Conservation (phyloP, 176 grass and related monocot species). For the Phoenix roebelenii region DNA sequence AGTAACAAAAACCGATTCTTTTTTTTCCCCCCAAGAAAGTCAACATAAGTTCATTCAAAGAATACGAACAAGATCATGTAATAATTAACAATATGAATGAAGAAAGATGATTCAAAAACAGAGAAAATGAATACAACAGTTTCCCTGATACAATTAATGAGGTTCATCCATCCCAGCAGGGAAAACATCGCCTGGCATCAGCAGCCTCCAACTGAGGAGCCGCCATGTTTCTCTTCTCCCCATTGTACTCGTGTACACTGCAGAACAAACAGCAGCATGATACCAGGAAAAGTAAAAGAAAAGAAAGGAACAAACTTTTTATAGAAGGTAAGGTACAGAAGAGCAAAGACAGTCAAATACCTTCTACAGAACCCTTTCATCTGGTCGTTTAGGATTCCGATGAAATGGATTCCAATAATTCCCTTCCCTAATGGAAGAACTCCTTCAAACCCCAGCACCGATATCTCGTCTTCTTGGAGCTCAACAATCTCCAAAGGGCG, state of each 20-base stretch:
- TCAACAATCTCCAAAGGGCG: slow-evolving; percentile 20
- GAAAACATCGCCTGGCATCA: slow-evolving; percentile 75
- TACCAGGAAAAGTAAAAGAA: neutral
- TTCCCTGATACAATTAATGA: slow-evolving; percentile 1
- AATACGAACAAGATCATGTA: too few species aligned
- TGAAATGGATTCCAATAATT: slow-evolving; percentile 48
- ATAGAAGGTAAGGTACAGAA: neutral
- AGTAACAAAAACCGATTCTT: too few species aligned
- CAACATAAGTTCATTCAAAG: too few species aligned
- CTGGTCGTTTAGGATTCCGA: slow-evolving; percentile 49
- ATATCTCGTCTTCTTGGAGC: slow-evolving; percentile 43
- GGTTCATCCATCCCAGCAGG: slow-evolving; percentile 92
- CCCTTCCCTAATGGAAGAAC: slow-evolving; percentile 35
- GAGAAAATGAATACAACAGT: too few species aligned
- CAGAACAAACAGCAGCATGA: slow-evolving; percentile 5
- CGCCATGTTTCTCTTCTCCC: slow-evolving; percentile 48
- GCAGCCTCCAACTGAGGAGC: slow-evolving; percentile 77
- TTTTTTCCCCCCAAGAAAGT: too few species aligned
- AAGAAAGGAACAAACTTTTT: neutral
- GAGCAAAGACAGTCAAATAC: slow-evolving; percentile 9
- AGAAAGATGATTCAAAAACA: too few species aligned
- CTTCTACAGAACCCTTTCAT: slow-evolving; percentile 77
- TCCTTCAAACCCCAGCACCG: slow-evolving; percentile 43
- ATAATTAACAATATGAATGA: too few species aligned
- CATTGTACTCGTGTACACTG: slow-evolving; percentile 53